These are phyloP conservation scores for Clathrus columnatus DNA, from an alignment of 768 basidiomycete genomes.

Conservation along the genomic window DNA sequence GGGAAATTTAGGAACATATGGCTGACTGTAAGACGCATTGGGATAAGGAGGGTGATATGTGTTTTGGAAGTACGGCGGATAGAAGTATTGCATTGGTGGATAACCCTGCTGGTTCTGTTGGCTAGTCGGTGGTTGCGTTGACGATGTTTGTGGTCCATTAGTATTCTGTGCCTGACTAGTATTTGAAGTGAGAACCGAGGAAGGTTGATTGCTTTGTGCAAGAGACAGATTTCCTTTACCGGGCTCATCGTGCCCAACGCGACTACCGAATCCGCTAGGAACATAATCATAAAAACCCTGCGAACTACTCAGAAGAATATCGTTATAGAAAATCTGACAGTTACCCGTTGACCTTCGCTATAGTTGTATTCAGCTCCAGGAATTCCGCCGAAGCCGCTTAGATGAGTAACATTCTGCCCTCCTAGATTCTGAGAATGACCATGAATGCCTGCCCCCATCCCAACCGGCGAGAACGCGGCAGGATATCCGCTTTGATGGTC, in stretches of 20 bases:
- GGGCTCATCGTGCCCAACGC: slow-evolving; percentile 68
- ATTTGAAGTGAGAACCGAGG: slow-evolving; percentile 1
- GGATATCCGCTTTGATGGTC: slow-evolving; percentile 26
- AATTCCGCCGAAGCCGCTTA: slow-evolving; percentile 42
- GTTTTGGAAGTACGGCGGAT: slow-evolving; percentile 57
- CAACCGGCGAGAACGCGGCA: slow-evolving; percentile 37
- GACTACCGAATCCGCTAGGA: slow-evolving; percentile 52
- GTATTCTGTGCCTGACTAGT: slow-evolving; percentile 4
- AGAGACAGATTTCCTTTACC: slow-evolving; percentile 50
- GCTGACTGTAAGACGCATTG: slow-evolving; percentile 50
- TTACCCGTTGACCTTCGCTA: slow-evolving; percentile 55
- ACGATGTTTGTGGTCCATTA: slow-evolving; percentile 2
- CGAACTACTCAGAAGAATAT: slow-evolving; percentile 12
- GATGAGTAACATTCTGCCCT: slow-evolving; percentile 45
- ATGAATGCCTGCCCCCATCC: slow-evolving; percentile 37
- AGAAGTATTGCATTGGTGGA: slow-evolving; percentile 48
- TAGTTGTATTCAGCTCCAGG: slow-evolving; percentile 54
- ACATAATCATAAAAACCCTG: slow-evolving; percentile 72
- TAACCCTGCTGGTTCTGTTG: slow-evolving; percentile 34
- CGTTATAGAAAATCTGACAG: slow-evolving; percentile 19
- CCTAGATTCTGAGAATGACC: slow-evolving; percentile 40
- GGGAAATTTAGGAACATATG: slow-evolving; percentile 39
- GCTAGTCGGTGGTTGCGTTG: slow-evolving; percentile 4
- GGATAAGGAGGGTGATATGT: slow-evolving; percentile 32
- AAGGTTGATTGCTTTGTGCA: slow-evolving; percentile 40